Evolutionary conservation across 495 filamentous ascomycete genomes (phyloP).

Genomic region (Hypoxylon trugodes): DNA sequence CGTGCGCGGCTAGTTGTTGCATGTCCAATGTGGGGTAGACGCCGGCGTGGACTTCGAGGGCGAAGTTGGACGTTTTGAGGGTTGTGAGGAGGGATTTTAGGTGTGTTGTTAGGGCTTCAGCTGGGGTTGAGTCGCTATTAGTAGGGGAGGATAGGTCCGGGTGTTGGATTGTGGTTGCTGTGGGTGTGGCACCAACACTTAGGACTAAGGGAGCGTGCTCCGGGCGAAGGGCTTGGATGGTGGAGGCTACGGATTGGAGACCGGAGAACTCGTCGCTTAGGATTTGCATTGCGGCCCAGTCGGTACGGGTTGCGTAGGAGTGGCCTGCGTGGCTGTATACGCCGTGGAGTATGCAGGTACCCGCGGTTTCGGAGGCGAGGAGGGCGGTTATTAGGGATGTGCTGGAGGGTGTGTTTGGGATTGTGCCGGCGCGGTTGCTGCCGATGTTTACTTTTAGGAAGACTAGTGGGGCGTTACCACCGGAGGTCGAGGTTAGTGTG

Average conservation of each 20-base stretch:
- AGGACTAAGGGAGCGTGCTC: slow-evolving; percentile 60
- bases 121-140: background rate
- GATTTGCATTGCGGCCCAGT: slow-evolving; percentile 62
- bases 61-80: slow-evolving; percentile 44
- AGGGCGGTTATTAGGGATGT: slow-evolving; percentile 59
- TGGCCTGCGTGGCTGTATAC: slow-evolving; percentile 84
- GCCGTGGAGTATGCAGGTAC: slow-evolving; percentile 63
- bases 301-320: slow-evolving; percentile 66
- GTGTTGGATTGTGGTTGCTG: slow-evolving; percentile 66
- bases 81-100: slow-evolving; percentile 42
- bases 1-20: slow-evolving; percentile 82
- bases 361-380: slow-evolving; percentile 49
- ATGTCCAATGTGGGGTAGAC: slow-evolving; percentile 80
- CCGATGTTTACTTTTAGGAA: slow-evolving; percentile 85
- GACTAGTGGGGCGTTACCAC: slow-evolving; percentile 56
- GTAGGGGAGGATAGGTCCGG: slow-evolving; percentile 25
- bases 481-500: slow-evolving; percentile 48
- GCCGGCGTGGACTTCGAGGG: slow-evolving; percentile 75
- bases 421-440: slow-evolving; percentile 76
- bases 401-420: slow-evolving; percentile 60
- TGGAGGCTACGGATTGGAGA: slow-evolving; percentile 58
- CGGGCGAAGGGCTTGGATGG: slow-evolving; percentile 42
- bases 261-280: slow-evolving; percentile 69
- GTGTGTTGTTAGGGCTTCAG: slow-evolving; percentile 17
- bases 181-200: slow-evolving; percentile 84